Evolutionary conservation across 139 green algal genomes (phyloP).

Genomic region (Trebouxia sp.): DNA sequence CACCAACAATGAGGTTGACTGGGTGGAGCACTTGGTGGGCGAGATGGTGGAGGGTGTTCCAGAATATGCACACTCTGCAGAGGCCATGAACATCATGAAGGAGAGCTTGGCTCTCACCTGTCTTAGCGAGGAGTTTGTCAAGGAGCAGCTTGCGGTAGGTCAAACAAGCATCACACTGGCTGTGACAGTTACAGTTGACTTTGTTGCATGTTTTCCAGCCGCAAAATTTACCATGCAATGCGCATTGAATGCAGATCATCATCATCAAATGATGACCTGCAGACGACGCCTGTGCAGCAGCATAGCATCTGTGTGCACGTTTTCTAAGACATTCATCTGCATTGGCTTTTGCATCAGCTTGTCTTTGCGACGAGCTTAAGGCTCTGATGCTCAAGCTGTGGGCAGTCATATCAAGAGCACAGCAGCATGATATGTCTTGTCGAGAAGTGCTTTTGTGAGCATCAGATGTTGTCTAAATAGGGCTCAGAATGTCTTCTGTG

Average conservation of each 20-base stretch:
- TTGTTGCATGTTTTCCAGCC: neutral
- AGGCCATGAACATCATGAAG: constrained; percentile 11
- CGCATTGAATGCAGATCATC: too few species aligned
- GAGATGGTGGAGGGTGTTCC: constrained; percentile 38
- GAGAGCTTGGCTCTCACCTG: neutral
- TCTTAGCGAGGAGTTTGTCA: neutral
- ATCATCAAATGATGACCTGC: too few species aligned
- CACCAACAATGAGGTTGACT: constrained; percentile 41
- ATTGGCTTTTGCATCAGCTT: too few species aligned
- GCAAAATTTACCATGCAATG: too few species aligned
- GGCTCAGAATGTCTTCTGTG: too few species aligned
- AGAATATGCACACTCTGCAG: constrained; percentile 31
- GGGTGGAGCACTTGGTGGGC: constrained; percentile 17
- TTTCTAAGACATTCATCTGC: neutral
- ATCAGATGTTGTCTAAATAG: too few species aligned
- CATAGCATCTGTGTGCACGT: neutral
- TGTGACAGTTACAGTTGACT: neutral
- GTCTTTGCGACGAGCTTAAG: too few species aligned
- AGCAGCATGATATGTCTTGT: neutral
- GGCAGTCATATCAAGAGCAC: neutral
- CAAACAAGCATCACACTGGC: neutral
- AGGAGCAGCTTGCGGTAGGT: neutral
- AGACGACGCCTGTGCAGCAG: too few species aligned
- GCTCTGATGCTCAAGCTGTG: too few species aligned
- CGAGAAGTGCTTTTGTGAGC: too few species aligned